A percentile compares a stretch with the other conserved stretches of the same genome.
phyloP scores from a whole-genome alignment of 805 yeast species.

The Teunomyces barrocoloradensis region DNA sequence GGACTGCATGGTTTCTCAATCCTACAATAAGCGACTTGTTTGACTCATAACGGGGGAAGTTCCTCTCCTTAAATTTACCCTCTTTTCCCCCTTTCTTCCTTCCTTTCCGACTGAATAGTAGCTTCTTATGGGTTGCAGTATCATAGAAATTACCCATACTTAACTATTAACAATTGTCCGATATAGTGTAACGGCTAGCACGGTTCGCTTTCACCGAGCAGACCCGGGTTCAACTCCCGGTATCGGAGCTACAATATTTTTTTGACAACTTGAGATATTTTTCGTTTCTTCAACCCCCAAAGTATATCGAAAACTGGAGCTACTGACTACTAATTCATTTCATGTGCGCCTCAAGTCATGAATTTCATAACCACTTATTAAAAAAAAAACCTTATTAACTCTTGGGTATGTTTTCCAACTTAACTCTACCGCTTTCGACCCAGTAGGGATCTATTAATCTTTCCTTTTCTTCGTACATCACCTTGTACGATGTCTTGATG shows the following conservation, averaged over 20 bases:
- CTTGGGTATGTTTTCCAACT: slow-evolving; percentile 43
- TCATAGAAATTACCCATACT: background rate
- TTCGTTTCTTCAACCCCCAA: background rate
- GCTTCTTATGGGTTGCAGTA: background rate
- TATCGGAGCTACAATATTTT: slow-evolving; percentile 49
- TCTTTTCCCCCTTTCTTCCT: too few relatives aligned
- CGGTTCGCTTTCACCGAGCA: slow-evolving; percentile 85
- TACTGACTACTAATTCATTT: too few relatives aligned
- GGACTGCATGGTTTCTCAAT: too few relatives aligned
- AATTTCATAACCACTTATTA: background rate
- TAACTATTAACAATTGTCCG: slow-evolving; percentile 6
- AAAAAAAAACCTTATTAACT: slow-evolving; percentile 9
- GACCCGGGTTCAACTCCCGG: slow-evolving; percentile 88
- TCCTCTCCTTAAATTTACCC: too few relatives aligned
- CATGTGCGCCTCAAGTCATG: background rate
- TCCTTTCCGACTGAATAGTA: too few relatives aligned
- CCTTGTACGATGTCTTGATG: slow-evolving; percentile 85
- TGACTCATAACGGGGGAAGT: too few relatives aligned
- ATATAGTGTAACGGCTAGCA: slow-evolving; percentile 42
- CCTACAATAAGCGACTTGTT: too few relatives aligned
- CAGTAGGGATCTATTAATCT: slow-evolving; percentile 72
- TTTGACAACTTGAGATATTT: too few relatives aligned
- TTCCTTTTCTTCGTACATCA: slow-evolving; percentile 67
- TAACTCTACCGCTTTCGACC: slow-evolving; percentile 66
- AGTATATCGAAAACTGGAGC: background rate